phyloP scores from a whole-genome alignment of 768 basidiomycete species.

The Termitomyces sp. region DNA sequence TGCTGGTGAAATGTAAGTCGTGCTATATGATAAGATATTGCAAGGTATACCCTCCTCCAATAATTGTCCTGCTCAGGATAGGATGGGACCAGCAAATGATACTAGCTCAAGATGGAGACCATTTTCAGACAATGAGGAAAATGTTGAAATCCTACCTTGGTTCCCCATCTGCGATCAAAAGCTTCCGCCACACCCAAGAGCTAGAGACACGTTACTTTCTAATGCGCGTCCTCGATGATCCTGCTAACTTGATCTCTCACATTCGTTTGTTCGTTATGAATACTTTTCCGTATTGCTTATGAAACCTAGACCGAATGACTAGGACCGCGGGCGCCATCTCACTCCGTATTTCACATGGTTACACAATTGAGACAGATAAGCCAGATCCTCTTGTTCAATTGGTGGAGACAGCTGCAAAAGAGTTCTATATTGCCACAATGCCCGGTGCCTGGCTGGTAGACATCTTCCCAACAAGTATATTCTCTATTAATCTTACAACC shows the following conservation, averaged over 20 bases:
- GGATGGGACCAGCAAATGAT: constrained; percentile 24
- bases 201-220: constrained; percentile 39
- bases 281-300: neutral
- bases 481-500: too few species aligned
- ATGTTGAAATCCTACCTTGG: constrained; percentile 36
- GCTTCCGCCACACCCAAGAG: constrained; percentile 31
- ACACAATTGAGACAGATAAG: constrained; percentile 29
- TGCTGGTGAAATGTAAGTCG: constrained; percentile 28
- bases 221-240: constrained; percentile 30
- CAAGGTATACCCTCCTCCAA: too few species aligned
- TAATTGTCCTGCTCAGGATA: constrained; percentile 12
- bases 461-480: constrained; percentile 27
- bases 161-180: constrained; percentile 26
- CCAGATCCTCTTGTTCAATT: constrained; percentile 34
- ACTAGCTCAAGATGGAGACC: constrained; percentile 26
- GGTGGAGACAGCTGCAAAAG: constrained; percentile 32
- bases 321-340: constrained; percentile 36
- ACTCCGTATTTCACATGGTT: constrained; percentile 36
- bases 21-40: too few species aligned
- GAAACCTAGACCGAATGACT: neutral
- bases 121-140: constrained; percentile 35
- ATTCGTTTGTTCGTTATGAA: constrained; percentile 29
- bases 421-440: constrained; percentile 25
- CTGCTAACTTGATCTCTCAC: constrained; percentile 28
- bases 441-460: constrained; percentile 30